These are phyloP conservation scores for Lachnellula cervina DNA, from an alignment of 2,329 filamentous ascomycete genomes.

Conservation along the genomic window DNA sequence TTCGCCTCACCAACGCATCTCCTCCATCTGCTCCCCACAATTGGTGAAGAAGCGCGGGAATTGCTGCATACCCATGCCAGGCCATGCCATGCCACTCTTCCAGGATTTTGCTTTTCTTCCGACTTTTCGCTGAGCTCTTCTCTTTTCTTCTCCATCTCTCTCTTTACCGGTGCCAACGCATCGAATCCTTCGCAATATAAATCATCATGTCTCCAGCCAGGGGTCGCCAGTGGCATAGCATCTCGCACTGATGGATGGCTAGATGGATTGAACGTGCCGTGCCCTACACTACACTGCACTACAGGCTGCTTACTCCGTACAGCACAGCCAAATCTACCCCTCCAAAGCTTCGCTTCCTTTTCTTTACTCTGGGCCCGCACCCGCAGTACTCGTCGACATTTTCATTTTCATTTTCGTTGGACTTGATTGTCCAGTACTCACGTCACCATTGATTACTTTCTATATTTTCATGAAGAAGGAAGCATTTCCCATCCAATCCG, in stretches of 20 bases:
- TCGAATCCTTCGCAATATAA: constrained; percentile 10
- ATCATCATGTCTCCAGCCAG: constrained; percentile 4
- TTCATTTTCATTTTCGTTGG: too few species aligned
- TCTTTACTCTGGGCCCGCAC: too few species aligned
- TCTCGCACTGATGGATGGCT: neutral
- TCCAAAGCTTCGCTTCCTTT: too few species aligned
- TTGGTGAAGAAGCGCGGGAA: constrained; percentile 1
- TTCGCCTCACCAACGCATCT: constrained; percentile 7
- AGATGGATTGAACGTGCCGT: too few species aligned
- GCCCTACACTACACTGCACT: too few species aligned
- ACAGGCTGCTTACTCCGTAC: too few species aligned
- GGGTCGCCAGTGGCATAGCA: neutral
- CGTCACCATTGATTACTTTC: too few species aligned
- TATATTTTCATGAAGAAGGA: neutral
- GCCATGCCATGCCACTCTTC: neutral
- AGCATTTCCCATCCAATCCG: neutral
- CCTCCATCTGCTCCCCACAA: neutral
- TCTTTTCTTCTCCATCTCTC: neutral
- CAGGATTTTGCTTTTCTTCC: neutral
- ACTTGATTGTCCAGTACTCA: neutral
- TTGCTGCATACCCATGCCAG: neutral
- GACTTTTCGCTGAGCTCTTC: neutral
- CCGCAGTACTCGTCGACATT: too few species aligned
- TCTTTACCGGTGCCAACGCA: constrained; percentile 11
- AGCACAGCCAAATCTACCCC: too few species aligned